Percentiles rank a stretch among this genome's conserved stretches.
Conservation (phyloP, 768 basidiomycete species). For the Amanita subjunquillea region DNA sequence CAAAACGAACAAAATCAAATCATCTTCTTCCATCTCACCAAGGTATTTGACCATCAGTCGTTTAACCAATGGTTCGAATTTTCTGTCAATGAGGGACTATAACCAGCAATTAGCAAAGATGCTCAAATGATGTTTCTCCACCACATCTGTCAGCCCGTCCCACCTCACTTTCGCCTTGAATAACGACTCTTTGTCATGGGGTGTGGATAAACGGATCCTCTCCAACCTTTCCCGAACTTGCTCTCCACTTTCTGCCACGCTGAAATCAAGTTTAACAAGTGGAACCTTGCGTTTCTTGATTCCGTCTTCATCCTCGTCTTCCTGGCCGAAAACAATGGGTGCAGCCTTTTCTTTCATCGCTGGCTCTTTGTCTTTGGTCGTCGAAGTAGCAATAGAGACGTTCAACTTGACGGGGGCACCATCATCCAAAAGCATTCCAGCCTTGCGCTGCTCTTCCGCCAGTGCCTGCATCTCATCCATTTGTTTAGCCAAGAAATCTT, state of each 20-base stretch:
- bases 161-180: conserved; percentile 85
- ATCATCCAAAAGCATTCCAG: conserved; percentile 84
- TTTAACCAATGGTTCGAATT: conserved; percentile 78
- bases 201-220: conserved; percentile 65
- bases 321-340: conserved; percentile 52
- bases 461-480: conserved; percentile 95
- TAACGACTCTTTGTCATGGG: conserved; percentile 65
- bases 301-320: conserved; percentile 84
- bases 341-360: conserved; percentile 42
- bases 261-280: conserved; percentile 86
- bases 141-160: conserved; percentile 87
- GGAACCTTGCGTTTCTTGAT: conserved; percentile 76
- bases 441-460: conserved; percentile 84
- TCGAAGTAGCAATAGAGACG: conserved; percentile 52
- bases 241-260: conserved; percentile 68
- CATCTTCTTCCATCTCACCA: conserved; percentile 89
- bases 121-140: conserved; percentile 7
- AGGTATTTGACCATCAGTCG: conserved; percentile 79
- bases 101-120: conserved; percentile 6
- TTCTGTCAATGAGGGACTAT: conserved; percentile 73
- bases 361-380: conserved; percentile 31
- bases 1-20: conserved; percentile 87
- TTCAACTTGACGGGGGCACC: conserved; percentile 84
- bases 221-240: conserved; percentile 74
- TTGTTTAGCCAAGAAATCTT: conserved; percentile 86